phyloP scores from a whole-genome alignment of 2,329 filamentous ascomycete species.

The Paecilomyces fulvus region DNA sequence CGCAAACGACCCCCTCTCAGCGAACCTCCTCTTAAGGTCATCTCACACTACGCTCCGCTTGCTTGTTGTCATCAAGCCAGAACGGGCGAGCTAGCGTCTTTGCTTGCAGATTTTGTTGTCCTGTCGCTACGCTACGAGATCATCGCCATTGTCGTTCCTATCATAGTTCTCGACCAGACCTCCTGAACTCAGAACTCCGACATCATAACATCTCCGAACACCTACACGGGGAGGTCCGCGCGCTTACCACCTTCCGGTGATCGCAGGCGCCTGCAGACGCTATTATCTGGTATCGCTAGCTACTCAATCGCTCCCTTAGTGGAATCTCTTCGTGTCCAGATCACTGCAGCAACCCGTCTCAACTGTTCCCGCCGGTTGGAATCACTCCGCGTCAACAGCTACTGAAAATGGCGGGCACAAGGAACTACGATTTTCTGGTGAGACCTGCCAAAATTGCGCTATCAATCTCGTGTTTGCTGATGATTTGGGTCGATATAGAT shows the following conservation, averaged over 20 bases:
- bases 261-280: not conserved
- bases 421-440: constrained; percentile 99
- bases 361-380: not conserved
- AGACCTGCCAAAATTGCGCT: constrained; percentile 24
- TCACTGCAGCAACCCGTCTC: not conserved
- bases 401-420: constrained; percentile 74
- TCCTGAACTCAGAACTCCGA: not conserved
- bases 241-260: not conserved
- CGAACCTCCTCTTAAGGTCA: not conserved
- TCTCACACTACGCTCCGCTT: not conserved
- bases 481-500: constrained; percentile 51
- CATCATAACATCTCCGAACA: not conserved
- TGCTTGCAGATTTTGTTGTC: not conserved
- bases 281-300: not conserved
- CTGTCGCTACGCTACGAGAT: not conserved
- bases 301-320: not conserved
- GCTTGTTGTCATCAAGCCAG: not conserved
- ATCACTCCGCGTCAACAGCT: not conserved
- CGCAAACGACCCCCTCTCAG: not conserved
- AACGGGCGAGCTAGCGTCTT: not conserved
- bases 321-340: not conserved
- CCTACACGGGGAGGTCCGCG: not conserved
- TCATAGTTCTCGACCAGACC: not conserved
- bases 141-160: not conserved
- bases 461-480: constrained; percentile 10